Evolutionary conservation across 2,329 filamentous ascomycete species (phyloP).

Genomic region (Diplocarpon rosae): DNA sequence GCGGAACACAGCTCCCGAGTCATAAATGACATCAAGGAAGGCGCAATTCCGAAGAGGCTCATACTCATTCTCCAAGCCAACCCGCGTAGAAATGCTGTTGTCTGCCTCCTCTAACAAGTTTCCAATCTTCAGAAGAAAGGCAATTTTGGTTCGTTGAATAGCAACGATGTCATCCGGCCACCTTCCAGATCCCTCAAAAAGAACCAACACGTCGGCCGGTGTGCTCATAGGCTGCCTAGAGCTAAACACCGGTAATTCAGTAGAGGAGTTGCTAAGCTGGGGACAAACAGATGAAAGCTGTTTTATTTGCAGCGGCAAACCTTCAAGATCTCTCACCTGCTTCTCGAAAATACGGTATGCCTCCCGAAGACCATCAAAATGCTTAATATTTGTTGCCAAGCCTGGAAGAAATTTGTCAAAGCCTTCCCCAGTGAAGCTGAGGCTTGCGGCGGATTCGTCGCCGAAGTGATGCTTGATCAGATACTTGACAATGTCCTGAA

Average conservation of each 20-base stretch:
- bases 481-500: conserved; percentile 70
- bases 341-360: conserved; percentile 65
- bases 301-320: conserved; percentile 76
- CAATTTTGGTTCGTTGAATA: conserved; percentile 88
- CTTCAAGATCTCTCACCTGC: conserved; percentile 66
- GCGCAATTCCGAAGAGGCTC: conserved; percentile 62
- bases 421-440: conserved; percentile 34
- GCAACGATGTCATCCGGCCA: conserved; percentile 90
- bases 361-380: conserved; percentile 59
- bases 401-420: conserved; percentile 35
- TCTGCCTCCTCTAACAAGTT: conserved; percentile 53
- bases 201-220: conserved; percentile 70
- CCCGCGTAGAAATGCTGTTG: conserved; percentile 48
- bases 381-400: conserved; percentile 29
- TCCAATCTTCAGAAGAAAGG: conserved; percentile 61
- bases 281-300: conserved; percentile 66
- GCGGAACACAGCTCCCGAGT: conserved; percentile 64
- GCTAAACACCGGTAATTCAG: conserved; percentile 39
- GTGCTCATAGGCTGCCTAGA: conserved; percentile 30
- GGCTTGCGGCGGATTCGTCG: conserved; percentile 32
- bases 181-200: conserved; percentile 84
- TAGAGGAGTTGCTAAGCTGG: conserved; percentile 62
- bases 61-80: conserved; percentile 71
- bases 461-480: conserved; percentile 60
- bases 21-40: conserved; percentile 72